Percentiles rank a stretch among this genome's conserved stretches.
phyloP scores from a whole-genome alignment of 2,329 filamentous ascomycete species.

The Fusarium coffeatum region DNA sequence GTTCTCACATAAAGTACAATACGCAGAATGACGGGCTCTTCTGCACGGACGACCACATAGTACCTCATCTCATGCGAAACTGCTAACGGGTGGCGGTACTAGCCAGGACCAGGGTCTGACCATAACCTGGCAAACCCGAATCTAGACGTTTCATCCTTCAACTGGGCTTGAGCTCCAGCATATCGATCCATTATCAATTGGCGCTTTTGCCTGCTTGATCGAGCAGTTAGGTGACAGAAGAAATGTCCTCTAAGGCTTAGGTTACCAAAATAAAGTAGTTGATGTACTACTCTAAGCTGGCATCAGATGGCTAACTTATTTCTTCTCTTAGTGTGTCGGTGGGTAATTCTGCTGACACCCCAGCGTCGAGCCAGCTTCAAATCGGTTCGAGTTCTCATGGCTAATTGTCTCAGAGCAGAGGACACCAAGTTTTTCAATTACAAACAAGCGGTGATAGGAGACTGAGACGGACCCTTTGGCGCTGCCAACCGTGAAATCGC shows the following conservation, averaged over 20 bases:
- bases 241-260: not conserved
- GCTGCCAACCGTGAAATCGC: not conserved
- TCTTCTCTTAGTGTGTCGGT: not conserved
- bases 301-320: not conserved
- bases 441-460: not conserved
- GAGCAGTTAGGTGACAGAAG: not conserved
- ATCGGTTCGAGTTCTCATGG: not conserved
- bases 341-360: not conserved
- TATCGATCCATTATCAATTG: constrained; percentile 16
- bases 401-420: not conserved
- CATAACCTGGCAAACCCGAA: constrained; percentile 22
- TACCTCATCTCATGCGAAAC: constrained; percentile 26
- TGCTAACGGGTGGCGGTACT: constrained; percentile 5
- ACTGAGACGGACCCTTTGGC: not conserved
- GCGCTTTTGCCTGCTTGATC: constrained; percentile 24
- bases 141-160: constrained; percentile 45
- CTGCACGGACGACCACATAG: constrained; percentile 12
- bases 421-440: not conserved
- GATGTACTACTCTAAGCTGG: not conserved
- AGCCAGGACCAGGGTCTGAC: constrained; percentile 40
- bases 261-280: not conserved
- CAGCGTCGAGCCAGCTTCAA: not conserved
- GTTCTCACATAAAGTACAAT: constrained; percentile 5
- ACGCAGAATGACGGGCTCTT: constrained; percentile 14
- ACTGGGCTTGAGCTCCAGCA: constrained; percentile 25